Evolutionary conservation across 306 rosid species (phyloP).

Genomic region (Astragalus membranaceus): DNA sequence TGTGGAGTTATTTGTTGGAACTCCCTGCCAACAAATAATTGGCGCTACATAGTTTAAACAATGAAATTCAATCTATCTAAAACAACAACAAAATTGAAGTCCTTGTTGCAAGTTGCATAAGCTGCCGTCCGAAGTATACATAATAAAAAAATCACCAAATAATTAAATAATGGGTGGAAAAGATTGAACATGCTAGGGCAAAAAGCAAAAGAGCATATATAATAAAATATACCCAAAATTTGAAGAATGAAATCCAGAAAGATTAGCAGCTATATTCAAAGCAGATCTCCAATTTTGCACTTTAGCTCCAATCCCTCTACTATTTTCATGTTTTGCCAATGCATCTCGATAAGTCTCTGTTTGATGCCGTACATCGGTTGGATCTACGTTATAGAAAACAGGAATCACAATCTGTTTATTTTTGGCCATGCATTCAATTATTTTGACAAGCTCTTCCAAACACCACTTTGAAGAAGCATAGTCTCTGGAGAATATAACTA

Average conservation of each 20-base stretch:
- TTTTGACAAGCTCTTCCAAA: slow-evolving; percentile 18
- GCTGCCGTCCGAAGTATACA: no score
- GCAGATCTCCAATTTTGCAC: slow-evolving; percentile 5
- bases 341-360: slow-evolving; percentile 3
- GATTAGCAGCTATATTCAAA: slow-evolving; percentile 11
- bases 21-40: background rate
- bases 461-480: slow-evolving; percentile 12
- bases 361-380: slow-evolving; percentile 14
- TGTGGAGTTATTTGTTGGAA: background rate
- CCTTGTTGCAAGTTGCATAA: background rate
- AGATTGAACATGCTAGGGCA: background rate
- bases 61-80: background rate
- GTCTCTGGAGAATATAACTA: slow-evolving; percentile 10
- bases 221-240: slow-evolving; percentile 1
- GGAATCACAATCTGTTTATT: slow-evolving; percentile 8
- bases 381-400: slow-evolving; percentile 15
- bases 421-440: slow-evolving; percentile 14
- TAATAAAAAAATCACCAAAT: no score
- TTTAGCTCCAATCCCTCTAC: background rate
- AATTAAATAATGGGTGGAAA: no score
- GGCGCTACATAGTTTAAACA: background rate
- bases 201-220: background rate
- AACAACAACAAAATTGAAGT: background rate
- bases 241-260: slow-evolving; percentile 14
- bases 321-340: background rate